These are phyloP conservation scores for Wallacemonas rigidus DNA, from an alignment of 208 protist genomes.

Conservation along the genomic window DNA sequence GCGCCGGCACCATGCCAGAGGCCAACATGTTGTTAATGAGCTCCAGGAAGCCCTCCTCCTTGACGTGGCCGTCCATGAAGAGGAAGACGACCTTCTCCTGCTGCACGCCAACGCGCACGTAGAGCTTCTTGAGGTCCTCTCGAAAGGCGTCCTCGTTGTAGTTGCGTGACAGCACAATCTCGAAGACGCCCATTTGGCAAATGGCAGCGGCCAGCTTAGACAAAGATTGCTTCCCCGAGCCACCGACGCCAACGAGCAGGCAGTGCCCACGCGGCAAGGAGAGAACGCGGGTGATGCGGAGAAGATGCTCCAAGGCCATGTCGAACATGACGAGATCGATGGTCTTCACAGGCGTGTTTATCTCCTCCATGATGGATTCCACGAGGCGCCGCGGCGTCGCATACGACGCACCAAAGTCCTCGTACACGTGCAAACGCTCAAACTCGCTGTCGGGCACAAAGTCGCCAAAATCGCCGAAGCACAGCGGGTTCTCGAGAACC, in stretches of 20 bases:
- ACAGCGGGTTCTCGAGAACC: conserved; percentile 86
- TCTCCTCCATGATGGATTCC: conserved; percentile 94
- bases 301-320: conserved; percentile 97
- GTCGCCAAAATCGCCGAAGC: conserved; percentile 97
- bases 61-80: conserved; percentile 98
- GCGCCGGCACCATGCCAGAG: conserved; percentile 97
- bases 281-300: conserved; percentile 96
- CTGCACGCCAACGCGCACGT: conserved; percentile 91
- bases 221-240: conserved; percentile 97
- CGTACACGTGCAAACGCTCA: conserved; percentile 88
- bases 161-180: conserved; percentile 96
- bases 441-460: conserved; percentile 82
- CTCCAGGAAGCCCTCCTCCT: conserved; percentile 98
- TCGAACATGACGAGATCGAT: conserved; percentile 99
- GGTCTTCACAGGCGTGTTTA: conserved; percentile 90
- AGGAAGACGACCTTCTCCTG: conserved; percentile 96
- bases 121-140: conserved; percentile 98
- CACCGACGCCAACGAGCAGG: conserved; percentile 97
- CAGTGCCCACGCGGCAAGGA: conserved; percentile 96
- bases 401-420: conserved; percentile 92
- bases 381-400: conserved; percentile 80
- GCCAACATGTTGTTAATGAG: conserved; percentile 99
- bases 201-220: conserved; percentile 95
- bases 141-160: conserved; percentile 98
- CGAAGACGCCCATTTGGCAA: conserved; percentile 94